Evolutionary conservation across 257 asterid genomes (phyloP).

Genomic region (Solanum ossicruentum): DNA sequence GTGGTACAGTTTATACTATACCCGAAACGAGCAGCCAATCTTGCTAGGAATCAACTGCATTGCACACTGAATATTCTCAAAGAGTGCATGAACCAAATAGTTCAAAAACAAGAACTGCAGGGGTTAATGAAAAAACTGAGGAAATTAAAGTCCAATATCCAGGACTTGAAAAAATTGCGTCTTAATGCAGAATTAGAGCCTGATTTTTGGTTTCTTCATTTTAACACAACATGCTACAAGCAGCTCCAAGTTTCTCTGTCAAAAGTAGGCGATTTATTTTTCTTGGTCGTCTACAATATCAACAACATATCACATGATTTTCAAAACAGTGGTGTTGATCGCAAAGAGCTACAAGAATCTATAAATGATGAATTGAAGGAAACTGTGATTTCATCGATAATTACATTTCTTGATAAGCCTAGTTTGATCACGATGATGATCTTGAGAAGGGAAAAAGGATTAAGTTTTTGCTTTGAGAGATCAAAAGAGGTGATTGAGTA

Average conservation of each 20-base stretch:
- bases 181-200: neutral
- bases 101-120: neutral
- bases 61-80: conserved; percentile 11
- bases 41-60: conserved; percentile 29
- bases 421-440: neutral
- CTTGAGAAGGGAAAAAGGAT: neutral
- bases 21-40: conserved; percentile 44
- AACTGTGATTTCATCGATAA: neutral
- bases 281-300: neutral
- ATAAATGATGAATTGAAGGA: neutral
- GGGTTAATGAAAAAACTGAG: neutral
- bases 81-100: conserved; percentile 23
- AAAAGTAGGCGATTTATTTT: neutral
- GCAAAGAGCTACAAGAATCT: neutral
- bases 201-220: neutral
- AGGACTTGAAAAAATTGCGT: neutral
- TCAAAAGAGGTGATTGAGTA: neutral
- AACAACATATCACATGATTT: neutral
- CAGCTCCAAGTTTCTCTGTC: neutral
- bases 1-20: conserved; percentile 39
- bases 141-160: neutral
- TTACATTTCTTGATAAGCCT: neutral
- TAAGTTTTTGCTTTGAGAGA: neutral
- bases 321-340: neutral
- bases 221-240: neutral